phyloP scores from a whole-genome alignment of 768 basidiomycete species.

The Leccinum arenicola region DNA sequence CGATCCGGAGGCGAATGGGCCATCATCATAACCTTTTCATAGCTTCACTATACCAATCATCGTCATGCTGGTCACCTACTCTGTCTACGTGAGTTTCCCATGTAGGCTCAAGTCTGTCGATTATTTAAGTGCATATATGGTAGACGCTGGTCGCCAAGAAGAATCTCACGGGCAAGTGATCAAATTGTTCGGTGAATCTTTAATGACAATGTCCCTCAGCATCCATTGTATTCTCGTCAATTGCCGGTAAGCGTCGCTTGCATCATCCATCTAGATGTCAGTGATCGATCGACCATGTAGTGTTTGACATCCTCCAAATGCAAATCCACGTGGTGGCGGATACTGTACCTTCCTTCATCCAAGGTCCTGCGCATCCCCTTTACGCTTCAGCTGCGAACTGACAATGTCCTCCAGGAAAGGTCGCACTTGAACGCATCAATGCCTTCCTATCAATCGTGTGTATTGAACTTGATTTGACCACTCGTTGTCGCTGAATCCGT shows the following conservation, averaged over 20 bases:
- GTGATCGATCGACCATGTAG: neutral
- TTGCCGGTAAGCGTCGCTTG: conserved; percentile 1
- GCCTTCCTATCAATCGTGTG: conserved; percentile 5
- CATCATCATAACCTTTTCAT: neutral
- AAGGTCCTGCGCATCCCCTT: conserved; percentile 23
- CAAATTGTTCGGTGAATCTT: neutral
- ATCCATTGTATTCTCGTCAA: conserved; percentile 11
- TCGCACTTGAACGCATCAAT: conserved; percentile 11
- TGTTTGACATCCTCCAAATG: conserved; percentile 1
- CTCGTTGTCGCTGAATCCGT: neutral
- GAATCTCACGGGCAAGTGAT: conserved; percentile 7
- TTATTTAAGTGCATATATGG: neutral
- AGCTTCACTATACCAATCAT: conserved; percentile 60
- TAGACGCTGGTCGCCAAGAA: conserved; percentile 7
- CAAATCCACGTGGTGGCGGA: neutral
- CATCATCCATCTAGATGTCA: neutral
- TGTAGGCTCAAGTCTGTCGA: neutral
- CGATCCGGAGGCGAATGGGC: neutral
- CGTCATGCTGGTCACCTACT: conserved; percentile 64
- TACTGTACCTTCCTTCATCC: conserved; percentile 4
- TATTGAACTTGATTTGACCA: neutral
- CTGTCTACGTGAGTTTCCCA: conserved; percentile 47
- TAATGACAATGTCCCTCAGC: neutral
- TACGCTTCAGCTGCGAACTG: conserved; percentile 9
- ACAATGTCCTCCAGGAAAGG: conserved; percentile 14